Evolutionary conservation across 2,329 filamentous ascomycete genomes (phyloP).

Genomic region (Lachnellula hyalina): DNA sequence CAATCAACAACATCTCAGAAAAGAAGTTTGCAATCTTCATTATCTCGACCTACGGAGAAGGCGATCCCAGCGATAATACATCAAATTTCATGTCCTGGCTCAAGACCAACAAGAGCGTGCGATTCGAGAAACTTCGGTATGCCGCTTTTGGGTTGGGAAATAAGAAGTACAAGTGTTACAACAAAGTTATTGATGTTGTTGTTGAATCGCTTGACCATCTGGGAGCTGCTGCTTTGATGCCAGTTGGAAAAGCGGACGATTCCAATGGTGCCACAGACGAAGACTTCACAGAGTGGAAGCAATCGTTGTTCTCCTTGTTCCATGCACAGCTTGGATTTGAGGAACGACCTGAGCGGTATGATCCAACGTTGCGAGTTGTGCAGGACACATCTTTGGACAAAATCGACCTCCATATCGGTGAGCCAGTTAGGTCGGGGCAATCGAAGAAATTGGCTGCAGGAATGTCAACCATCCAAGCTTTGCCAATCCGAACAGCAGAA

Average conservation of each 20-base stretch:
- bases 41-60: slow-evolving; percentile 23
- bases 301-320: slow-evolving; percentile 11
- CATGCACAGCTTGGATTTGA: slow-evolving; percentile 1
- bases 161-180: slow-evolving; percentile 22
- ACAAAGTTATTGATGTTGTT: slow-evolving; percentile 17
- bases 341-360: slow-evolving; percentile 9
- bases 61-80: slow-evolving; percentile 23
- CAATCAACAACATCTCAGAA: slow-evolving; percentile 12
- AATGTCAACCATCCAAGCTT: slow-evolving; percentile 8
- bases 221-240: slow-evolving; percentile 13
- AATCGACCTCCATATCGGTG: slow-evolving; percentile 16
- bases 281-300: slow-evolving; percentile 22
- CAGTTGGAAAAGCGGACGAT: slow-evolving; percentile 18
- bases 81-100: slow-evolving; percentile 15
- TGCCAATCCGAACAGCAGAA: slow-evolving; percentile 6
- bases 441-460: not conserved
- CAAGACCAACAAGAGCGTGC: slow-evolving; percentile 1
- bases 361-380: slow-evolving; percentile 9
- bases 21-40: slow-evolving; percentile 20
- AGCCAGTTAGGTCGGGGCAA: slow-evolving; percentile 8
- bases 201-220: slow-evolving; percentile 6
- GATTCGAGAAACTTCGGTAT: slow-evolving; percentile 12
- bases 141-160: slow-evolving; percentile 22
- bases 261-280: slow-evolving; percentile 18
- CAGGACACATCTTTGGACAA: slow-evolving; percentile 14